Conservation (phyloP, 768 basidiomycete genomes). For the Leccinum fibrillosum region DNA sequence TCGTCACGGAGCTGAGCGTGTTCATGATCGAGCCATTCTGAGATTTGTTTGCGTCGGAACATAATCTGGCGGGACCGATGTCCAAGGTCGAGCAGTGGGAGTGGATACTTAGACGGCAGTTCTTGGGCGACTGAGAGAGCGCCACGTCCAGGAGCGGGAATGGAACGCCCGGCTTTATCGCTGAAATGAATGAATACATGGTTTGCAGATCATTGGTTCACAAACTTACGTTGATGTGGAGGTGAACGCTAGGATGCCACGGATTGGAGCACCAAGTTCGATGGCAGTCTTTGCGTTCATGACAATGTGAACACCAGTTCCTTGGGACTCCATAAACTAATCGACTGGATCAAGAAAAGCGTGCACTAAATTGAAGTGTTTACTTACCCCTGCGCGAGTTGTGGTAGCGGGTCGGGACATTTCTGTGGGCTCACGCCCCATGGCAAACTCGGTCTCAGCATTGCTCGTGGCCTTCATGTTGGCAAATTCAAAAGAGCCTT, state of each 20-base stretch:
- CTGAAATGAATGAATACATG: constrained; percentile 36
- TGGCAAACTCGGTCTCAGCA: constrained; percentile 94
- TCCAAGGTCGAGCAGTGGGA: constrained; percentile 76
- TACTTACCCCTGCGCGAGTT: constrained; percentile 85
- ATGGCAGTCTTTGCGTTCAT: constrained; percentile 97
- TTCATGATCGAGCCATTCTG: constrained; percentile 92
- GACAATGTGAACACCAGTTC: constrained; percentile 93
- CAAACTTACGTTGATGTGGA: constrained; percentile 86
- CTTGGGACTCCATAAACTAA: constrained; percentile 95
- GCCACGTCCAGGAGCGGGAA: constrained; percentile 95
- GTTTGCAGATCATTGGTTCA: not conserved
- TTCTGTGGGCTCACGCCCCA: constrained; percentile 98
- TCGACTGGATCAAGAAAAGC: constrained; percentile 2
- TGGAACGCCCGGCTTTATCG: constrained; percentile 97
- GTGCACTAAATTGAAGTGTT: not conserved
- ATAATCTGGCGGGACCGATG: constrained; percentile 92
- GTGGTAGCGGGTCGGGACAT: constrained; percentile 98
- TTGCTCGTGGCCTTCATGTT: constrained; percentile 99
- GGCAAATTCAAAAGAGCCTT: constrained; percentile 98
- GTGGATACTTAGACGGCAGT: constrained; percentile 71
- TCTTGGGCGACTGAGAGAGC: constrained; percentile 87
- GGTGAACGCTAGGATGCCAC: constrained; percentile 91
- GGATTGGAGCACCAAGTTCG: constrained; percentile 90
- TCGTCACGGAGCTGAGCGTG: constrained; percentile 82
- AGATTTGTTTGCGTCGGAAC: constrained; percentile 94